These are phyloP conservation scores for Chaetothyriales sp. DNA, from an alignment of 2,329 filamentous ascomycete genomes.

Conservation along the genomic window DNA sequence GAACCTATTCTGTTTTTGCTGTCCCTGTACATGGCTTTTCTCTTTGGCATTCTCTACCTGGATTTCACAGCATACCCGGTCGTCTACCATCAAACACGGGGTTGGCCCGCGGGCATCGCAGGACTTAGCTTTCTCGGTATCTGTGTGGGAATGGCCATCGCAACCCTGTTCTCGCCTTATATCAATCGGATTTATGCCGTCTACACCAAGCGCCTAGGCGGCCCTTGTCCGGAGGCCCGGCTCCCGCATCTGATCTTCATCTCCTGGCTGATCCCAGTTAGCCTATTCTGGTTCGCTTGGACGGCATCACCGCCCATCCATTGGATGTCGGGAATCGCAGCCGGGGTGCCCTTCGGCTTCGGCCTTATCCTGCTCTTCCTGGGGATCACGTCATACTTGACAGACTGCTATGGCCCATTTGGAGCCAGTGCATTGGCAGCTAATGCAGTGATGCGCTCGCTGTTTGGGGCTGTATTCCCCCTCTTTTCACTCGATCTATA, in stretches of 20 bases:
- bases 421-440: constrained; percentile 28
- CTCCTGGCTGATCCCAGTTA: constrained; percentile 27
- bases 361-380: constrained; percentile 31
- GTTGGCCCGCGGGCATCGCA: constrained; percentile 25
- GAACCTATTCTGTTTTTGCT: constrained; percentile 36
- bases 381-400: constrained; percentile 29
- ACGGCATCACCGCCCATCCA: constrained; percentile 25
- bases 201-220: neutral
- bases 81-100: constrained; percentile 24
- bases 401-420: constrained; percentile 27
- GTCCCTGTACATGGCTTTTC: constrained; percentile 29
- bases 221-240: constrained; percentile 27
- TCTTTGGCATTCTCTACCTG: constrained; percentile 23
- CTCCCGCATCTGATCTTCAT: constrained; percentile 32
- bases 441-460: constrained; percentile 24
- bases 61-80: constrained; percentile 28
- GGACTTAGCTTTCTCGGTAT: constrained; percentile 26
- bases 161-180: constrained; percentile 10
- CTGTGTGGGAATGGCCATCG: constrained; percentile 19
- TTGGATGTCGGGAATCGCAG: constrained; percentile 32
- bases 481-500: constrained; percentile 23
- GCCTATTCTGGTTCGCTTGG: constrained; percentile 37
- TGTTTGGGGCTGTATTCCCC: constrained; percentile 23
- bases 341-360: constrained; percentile 29
- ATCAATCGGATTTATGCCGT: neutral